These are phyloP conservation scores for Rhexocercosporidium sp. DNA, from an alignment of 2,329 filamentous ascomycete genomes.

Conservation along the genomic window DNA sequence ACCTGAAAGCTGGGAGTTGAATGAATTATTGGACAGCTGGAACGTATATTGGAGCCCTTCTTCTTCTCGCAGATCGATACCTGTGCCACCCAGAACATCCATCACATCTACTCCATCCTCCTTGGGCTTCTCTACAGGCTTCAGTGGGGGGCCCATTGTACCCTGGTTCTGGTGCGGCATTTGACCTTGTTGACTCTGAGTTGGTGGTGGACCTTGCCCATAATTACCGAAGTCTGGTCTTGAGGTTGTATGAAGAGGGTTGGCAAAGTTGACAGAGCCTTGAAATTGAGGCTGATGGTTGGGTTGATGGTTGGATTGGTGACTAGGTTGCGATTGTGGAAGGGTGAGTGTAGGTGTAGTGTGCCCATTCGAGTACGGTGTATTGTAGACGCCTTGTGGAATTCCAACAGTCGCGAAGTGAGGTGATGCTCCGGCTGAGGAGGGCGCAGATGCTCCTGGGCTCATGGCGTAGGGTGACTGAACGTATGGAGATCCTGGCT, in stretches of 20 bases:
- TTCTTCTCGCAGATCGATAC: slow-evolving; percentile 86
- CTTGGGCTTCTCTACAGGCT: slow-evolving; percentile 58
- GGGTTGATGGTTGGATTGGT: slow-evolving; percentile 37
- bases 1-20: slow-evolving; percentile 49
- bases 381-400: slow-evolving; percentile 40
- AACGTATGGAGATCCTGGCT: slow-evolving; percentile 67
- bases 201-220: not conserved
- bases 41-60: slow-evolving; percentile 73
- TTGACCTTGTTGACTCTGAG: slow-evolving; percentile 7
- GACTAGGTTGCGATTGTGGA: slow-evolving; percentile 30
- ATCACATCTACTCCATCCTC: slow-evolving; percentile 76
- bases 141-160: slow-evolving; percentile 64
- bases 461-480: slow-evolving; percentile 56
- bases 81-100: slow-evolving; percentile 83
- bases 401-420: slow-evolving; percentile 41
- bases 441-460: slow-evolving; percentile 45
- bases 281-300: slow-evolving; percentile 35
- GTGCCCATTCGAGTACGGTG: slow-evolving; percentile 43
- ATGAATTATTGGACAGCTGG: slow-evolving; percentile 63
- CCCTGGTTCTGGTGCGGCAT: slow-evolving; percentile 15
- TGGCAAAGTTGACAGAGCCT: slow-evolving; percentile 34
- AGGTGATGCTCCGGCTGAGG: slow-evolving; percentile 37
- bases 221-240: slow-evolving; percentile 14
- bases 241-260: slow-evolving; percentile 26
- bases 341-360: slow-evolving; percentile 36